phyloP scores from a whole-genome alignment of 2,329 filamentous ascomycete genomes.

The Apiospora marii region DNA sequence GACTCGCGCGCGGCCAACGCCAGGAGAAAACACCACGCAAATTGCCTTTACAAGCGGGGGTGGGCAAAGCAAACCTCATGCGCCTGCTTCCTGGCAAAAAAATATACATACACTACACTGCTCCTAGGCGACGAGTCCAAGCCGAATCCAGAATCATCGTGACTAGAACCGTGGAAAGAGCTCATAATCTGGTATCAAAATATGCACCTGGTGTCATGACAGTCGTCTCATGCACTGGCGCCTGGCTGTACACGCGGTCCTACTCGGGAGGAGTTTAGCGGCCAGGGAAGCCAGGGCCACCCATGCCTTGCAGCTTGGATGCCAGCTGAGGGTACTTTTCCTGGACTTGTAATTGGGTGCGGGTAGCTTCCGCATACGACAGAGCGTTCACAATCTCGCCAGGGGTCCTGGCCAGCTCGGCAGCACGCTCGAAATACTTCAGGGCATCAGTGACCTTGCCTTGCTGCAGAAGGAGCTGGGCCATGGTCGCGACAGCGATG shows the following conservation, averaged over 20 bases:
- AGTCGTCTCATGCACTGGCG: background rate
- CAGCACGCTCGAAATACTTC: conserved; percentile 95
- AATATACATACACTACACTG: conserved; percentile 21
- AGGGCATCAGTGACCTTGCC: conserved; percentile 96
- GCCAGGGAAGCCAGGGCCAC: conserved; percentile 23
- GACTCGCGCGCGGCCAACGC: background rate
- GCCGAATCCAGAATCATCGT: conserved; percentile 2
- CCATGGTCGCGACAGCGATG: conserved; percentile 98
- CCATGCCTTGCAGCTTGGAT: conserved; percentile 68
- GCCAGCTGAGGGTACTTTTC: conserved; percentile 86
- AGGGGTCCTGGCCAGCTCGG: conserved; percentile 92
- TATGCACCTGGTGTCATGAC: background rate
- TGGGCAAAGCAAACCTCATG: conserved; percentile 11
- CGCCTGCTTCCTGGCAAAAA: conserved; percentile 12
- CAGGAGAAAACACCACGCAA: conserved; percentile 12
- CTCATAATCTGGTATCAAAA: conserved; percentile 16
- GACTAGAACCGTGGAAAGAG: conserved; percentile 12
- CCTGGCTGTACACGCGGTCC: background rate
- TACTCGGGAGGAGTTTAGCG: conserved; percentile 9
- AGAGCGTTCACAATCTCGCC: conserved; percentile 96
- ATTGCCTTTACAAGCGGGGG: background rate
- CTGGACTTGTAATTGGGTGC: conserved; percentile 92
- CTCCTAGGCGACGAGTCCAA: conserved; percentile 7
- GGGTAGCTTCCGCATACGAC: conserved; percentile 94
- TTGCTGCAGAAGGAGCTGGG: conserved; percentile 94